A percentile compares a stretch with the other conserved stretches of the same genome.
Evolutionary conservation across 371 early-diverging fungal genomes (phyloP).

Genomic region (Mucor circinelloides): DNA sequence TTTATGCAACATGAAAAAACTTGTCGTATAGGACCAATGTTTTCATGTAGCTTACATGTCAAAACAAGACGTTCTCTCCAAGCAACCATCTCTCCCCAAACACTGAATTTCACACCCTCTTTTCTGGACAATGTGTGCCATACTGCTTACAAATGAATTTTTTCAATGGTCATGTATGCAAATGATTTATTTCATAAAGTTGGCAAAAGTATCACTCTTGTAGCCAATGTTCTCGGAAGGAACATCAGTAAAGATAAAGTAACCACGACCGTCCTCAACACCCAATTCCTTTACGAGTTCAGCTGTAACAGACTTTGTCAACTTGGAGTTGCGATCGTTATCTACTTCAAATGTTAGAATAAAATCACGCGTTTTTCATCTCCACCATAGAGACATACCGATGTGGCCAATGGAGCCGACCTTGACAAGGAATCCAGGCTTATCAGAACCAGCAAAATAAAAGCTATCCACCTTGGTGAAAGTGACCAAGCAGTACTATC

Average conservation of each 20-base stretch:
- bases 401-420: conserved; percentile 49
- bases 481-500: conserved; percentile 47
- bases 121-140: too few relatives aligned
- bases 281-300: conserved; percentile 39
- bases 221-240: conserved; percentile 37
- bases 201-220: conserved; percentile 39
- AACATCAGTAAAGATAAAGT: conserved; percentile 44
- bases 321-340: conserved; percentile 39
- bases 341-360: conserved; percentile 15
- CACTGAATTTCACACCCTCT: too few relatives aligned
- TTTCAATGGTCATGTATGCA: neutral
- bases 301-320: conserved; percentile 26
- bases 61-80: too few relatives aligned
- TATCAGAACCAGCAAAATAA: conserved; percentile 35
- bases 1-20: too few relatives aligned
- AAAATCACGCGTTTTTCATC: neutral
- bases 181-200: conserved; percentile 13
- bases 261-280: conserved; percentile 32
- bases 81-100: too few relatives aligned
- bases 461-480: conserved; percentile 39
- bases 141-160: neutral
- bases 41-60: too few relatives aligned
- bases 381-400: conserved; percentile 17
- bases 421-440: conserved; percentile 42
- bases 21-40: too few relatives aligned